phyloP scores from a whole-genome alignment of 139 green algal genomes.

The Chlorella sp. region DNA sequence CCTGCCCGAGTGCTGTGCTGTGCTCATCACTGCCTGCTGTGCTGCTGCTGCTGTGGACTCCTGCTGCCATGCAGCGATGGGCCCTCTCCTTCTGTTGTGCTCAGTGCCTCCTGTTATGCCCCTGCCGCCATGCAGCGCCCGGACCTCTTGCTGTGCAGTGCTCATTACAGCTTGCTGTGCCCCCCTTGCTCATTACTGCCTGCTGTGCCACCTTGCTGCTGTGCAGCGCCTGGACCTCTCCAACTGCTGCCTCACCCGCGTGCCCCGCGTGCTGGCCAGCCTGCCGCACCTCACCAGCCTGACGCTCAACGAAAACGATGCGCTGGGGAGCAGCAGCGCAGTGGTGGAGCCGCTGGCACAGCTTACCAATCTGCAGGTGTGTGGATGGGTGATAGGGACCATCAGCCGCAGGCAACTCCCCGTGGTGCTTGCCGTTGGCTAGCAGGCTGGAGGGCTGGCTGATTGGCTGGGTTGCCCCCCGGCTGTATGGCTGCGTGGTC shows the following conservation, averaged over 20 bases:
- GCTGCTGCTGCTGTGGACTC: background rate
- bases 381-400: too few relatives aligned
- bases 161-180: background rate
- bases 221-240: slow-evolving; percentile 27
- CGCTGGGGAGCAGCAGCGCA: background rate
- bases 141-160: background rate
- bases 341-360: slow-evolving; percentile 4
- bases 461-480: too few relatives aligned
- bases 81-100: slow-evolving; percentile 35
- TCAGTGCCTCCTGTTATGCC: too few relatives aligned
- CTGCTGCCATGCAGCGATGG: background rate
- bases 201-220: background rate
- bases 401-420: too few relatives aligned
- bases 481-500: too few relatives aligned
- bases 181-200: background rate
- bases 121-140: background rate
- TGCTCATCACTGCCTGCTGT: background rate
- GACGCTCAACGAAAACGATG: slow-evolving; percentile 29
- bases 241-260: slow-evolving; percentile 30
- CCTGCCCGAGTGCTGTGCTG: slow-evolving; percentile 24
- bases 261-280: slow-evolving; percentile 22
- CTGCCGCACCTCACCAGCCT: slow-evolving; percentile 23
- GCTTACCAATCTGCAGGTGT: slow-evolving; percentile 19
- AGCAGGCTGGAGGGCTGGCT: too few relatives aligned
- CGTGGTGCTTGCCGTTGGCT: too few relatives aligned